Conservation (phyloP, 768 basidiomycete genomes). For the Suillus cothurnatus region DNA sequence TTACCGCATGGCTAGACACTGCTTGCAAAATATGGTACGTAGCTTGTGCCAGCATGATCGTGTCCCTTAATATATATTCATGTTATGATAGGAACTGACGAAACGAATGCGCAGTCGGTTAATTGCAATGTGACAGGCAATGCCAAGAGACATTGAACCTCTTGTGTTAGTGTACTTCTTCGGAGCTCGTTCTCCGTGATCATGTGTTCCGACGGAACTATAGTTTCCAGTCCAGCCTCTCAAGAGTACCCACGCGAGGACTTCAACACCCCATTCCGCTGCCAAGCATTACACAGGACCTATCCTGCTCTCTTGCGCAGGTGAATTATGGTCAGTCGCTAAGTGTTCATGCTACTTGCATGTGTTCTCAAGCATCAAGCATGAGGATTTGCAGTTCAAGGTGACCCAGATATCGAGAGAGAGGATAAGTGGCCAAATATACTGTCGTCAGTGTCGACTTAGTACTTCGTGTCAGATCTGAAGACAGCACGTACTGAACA, state of each 20-base stretch:
- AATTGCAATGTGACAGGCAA: constrained; percentile 41
- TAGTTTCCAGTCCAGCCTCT: too few species aligned
- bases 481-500: background rate
- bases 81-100: constrained; percentile 24
- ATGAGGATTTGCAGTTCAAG: constrained; percentile 24
- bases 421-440: constrained; percentile 17
- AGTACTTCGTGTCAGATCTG: background rate
- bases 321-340: constrained; percentile 36
- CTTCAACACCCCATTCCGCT: too few species aligned
- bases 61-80: constrained; percentile 17
- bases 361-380: constrained; percentile 47
- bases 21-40: constrained; percentile 40
- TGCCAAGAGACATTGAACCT: too few species aligned
- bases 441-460: too few species aligned
- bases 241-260: too few species aligned
- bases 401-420: constrained; percentile 17
- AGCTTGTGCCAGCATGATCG: background rate
- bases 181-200: too few species aligned
- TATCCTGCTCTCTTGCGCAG: too few species aligned
- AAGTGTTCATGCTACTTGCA: constrained; percentile 56
- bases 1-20: too few species aligned
- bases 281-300: too few species aligned
- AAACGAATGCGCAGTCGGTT: constrained; percentile 36
- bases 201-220: too few species aligned
- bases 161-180: constrained; percentile 34